Evolutionary conservation across 2,329 filamentous ascomycete species (phyloP).

Genomic region (Alternaria gaisen): DNA sequence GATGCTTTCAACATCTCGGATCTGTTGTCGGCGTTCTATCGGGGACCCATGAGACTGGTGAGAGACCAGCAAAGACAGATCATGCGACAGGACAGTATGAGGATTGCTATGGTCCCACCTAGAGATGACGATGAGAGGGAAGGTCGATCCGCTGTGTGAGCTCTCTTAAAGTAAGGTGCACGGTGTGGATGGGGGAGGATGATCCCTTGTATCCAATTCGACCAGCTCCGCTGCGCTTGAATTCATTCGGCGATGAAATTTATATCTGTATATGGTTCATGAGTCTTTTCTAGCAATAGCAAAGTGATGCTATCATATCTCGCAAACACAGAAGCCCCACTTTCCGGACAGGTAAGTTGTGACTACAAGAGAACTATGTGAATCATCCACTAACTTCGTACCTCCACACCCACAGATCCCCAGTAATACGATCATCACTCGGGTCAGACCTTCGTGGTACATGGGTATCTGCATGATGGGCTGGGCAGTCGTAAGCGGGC

Average conservation of each 20-base stretch:
- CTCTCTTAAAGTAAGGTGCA: too few relatives aligned
- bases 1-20: slow-evolving; percentile 43
- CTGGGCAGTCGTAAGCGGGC: slow-evolving; percentile 43
- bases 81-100: slow-evolving; percentile 30
- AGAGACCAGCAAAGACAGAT: slow-evolving; percentile 40
- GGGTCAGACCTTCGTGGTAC: slow-evolving; percentile 32
- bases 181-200: neutral
- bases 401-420: too few relatives aligned
- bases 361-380: too few relatives aligned
- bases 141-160: neutral
- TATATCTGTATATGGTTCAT: neutral
- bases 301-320: neutral
- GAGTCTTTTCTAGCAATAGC: neutral
- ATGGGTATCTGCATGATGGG: slow-evolving; percentile 41
- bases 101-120: slow-evolving; percentile 1
- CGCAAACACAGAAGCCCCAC: neutral
- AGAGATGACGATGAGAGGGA: neutral
- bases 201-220: neutral
- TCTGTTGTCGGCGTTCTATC: slow-evolving; percentile 37
- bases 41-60: slow-evolving; percentile 44
- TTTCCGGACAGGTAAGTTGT: too few relatives aligned
- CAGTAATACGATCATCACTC: neutral
- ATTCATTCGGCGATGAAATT: neutral
- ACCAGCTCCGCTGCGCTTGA: neutral
- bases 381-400: too few relatives aligned